Base-by-base conservation (phyloP, 169 alveolate genomes). In the Babesia ovata region DNA sequence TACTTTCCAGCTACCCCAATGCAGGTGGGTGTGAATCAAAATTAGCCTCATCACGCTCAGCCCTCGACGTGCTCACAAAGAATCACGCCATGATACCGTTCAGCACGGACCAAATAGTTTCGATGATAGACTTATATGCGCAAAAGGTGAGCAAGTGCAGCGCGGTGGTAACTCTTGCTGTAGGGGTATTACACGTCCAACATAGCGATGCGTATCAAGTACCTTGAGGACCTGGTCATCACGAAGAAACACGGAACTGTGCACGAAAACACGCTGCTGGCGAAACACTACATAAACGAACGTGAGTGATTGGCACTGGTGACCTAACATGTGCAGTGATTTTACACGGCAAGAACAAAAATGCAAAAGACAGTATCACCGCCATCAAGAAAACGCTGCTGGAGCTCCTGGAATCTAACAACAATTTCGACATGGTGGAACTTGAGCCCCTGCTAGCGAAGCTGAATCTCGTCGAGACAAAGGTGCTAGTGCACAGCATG, bases 251-350 rank as follows among this genome's bases (percentile, higher is more conserved):
- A 63, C 63, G 87, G 87, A 0, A 66, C 70, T 7, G 66, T 70
- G 54, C 59, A 79, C 54, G 87, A 79, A 53, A 79, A 79, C 29
- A 79, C 87, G n/a, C 48, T 79, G 58, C 63, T 79, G 63, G 87
- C 76, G 21, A 59, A 79, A 49, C 50, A 70, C 70, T 79, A 79
- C 60, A 71, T 79, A 36, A 59, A 50, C 24, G 70, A 70, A n/a
- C 84, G 81, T 79, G 49, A 49, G 86, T 60, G 14, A 2, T 0
- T 7, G 6, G 12, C 0, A 22, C 9, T 22, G 48, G 33, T 24
- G 21, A 8, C 19, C 8, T 3, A 54, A 2, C 3, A 50, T 69
- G 22, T 39, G 67, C 65, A 69, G 67, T 62, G 26, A 53, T 74
- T 44, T 28, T 73, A 29, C 57, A 70, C 53, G 53, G 49, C 21